Evolutionary conservation across 2,329 filamentous ascomycete genomes (phyloP), one percentile per base, ranked within the genome.

Genomic region (Botrytis deweyae): DNA sequence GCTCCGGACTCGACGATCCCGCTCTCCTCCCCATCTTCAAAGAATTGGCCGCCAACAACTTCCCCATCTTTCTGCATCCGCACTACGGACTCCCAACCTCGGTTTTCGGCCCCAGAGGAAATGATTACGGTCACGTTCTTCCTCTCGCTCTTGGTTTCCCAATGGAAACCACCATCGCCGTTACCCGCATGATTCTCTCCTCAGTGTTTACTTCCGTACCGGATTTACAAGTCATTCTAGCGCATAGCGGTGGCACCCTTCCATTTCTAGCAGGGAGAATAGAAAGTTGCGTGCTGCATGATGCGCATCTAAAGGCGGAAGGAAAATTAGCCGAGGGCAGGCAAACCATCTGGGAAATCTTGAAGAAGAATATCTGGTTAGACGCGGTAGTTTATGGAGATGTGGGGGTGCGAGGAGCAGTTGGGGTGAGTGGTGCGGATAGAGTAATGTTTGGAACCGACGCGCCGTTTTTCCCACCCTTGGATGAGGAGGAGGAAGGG

Each of bases 81-180:
- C 95, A 98, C 83, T 97, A 98, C 81, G 95, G 95, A 1, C 87
- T 98, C 3, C 94, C 94, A 0, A 88, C 88, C 74, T 88, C 90
- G 14, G 93, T 97, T 5, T 97, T 93, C 83, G 95, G 95, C 0
- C 88, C 92, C 0, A 86, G 91, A 12, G 89, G 88, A 0, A 84
- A 82, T 59, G 90, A 91, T 75, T 97, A 97, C 80, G 95, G 95
- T 0, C 95, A 97, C 81, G 94, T 97, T 0, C 86, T 98, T 3
- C 93, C 94, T 0, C 85, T 98, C 0, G 93, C 94, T 0, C 84
- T 98, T 5, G 95, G 95, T 0, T 97, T 97, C 81, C 94, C 95
- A 0, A 88, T 98, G 77, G 95, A 98, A 83, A 98, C 95, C 0
- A 97, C 95, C 1, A 95, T 98, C 78, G 93, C 94, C 0, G 91